A percentile compares a stretch with the other conserved stretches of the same genome.
These are phyloP conservation scores for Helotiales sp. DNA, from an alignment of 2,329 filamentous ascomycete genomes.

Conservation along the genomic window DNA sequence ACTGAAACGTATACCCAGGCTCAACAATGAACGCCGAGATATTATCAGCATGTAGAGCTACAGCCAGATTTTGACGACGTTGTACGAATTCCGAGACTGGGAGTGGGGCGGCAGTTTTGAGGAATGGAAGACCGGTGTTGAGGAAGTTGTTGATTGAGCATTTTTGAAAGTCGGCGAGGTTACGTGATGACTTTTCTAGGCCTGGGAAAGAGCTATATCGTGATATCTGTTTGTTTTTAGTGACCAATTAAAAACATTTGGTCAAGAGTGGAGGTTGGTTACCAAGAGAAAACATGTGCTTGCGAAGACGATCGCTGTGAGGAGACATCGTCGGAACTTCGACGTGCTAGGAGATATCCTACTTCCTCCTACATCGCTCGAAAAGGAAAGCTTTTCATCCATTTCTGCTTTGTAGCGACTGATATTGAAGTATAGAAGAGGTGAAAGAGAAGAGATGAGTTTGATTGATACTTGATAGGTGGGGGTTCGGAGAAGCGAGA, in stretches of 20 bases:
- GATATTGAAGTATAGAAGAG: background rate
- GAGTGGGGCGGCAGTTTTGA: conserved; percentile 50
- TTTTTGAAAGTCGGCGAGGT: conserved; percentile 37
- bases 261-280: background rate
- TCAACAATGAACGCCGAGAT: conserved; percentile 62
- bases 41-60: conserved; percentile 50
- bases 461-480: background rate
- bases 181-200: conserved; percentile 4
- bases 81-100: conserved; percentile 51
- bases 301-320: conserved; percentile 5
- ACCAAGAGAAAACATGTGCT: conserved; percentile 17
- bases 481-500: background rate
- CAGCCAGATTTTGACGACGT: conserved; percentile 56
- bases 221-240: background rate
- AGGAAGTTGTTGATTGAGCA: conserved; percentile 54
- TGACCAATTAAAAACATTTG: background rate
- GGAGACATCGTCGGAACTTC: conserved; percentile 11
- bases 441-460: background rate
- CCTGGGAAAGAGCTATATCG: conserved; percentile 3
- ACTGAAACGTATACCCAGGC: conserved; percentile 63
- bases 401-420: background rate
- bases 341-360: background rate
- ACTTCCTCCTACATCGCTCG: background rate
- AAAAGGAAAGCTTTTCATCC: background rate
- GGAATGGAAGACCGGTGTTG: conserved; percentile 48